A percentile compares a stretch with the other conserved stretches of the same genome.
Conservation (phyloP, 2,329 filamentous ascomycete genomes). For the Exophiala sp. region DNA sequence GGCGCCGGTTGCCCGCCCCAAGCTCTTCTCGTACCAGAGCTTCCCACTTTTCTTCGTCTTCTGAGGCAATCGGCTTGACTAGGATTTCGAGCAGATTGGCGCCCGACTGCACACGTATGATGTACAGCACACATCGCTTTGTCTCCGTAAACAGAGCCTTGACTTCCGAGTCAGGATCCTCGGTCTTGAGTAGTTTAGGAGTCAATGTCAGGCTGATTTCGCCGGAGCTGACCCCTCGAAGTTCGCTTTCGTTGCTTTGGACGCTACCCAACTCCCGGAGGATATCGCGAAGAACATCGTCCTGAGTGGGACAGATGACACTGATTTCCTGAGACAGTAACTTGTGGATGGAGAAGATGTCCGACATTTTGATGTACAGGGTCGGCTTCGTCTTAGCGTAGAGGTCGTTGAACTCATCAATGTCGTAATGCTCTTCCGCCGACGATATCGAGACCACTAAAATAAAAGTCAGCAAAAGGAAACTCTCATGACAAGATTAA, state of each 20-base stretch:
- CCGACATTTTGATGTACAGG: slow-evolving; percentile 97
- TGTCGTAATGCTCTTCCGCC: slow-evolving; percentile 88
- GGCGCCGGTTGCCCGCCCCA: slow-evolving; percentile 58
- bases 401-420: slow-evolving; percentile 97
- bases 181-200: slow-evolving; percentile 79
- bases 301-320: slow-evolving; percentile 68
- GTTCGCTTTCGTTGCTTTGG: slow-evolving; percentile 92
- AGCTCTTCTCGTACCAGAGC: slow-evolving; percentile 77
- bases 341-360: slow-evolving; percentile 93
- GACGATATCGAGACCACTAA: slow-evolving; percentile 74
- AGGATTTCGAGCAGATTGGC: slow-evolving; percentile 91
- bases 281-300: slow-evolving; percentile 85
- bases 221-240: slow-evolving; percentile 75
- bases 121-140: slow-evolving; percentile 93
- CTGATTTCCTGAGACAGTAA: slow-evolving; percentile 74
- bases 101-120: slow-evolving; percentile 92
- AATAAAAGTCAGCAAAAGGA: slow-evolving; percentile 33
- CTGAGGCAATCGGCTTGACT: slow-evolving; percentile 75
- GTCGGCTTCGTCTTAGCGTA: slow-evolving; percentile 96
- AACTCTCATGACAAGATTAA: background rate
- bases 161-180: slow-evolving; percentile 86
- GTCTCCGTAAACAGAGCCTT: slow-evolving; percentile 97
- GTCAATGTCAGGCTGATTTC: slow-evolving; percentile 89
- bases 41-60: slow-evolving; percentile 88
- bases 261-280: slow-evolving; percentile 90